phyloP scores from a whole-genome alignment of 352 stramenopile genomes.

The Hyaloperonospora brassicae region DNA sequence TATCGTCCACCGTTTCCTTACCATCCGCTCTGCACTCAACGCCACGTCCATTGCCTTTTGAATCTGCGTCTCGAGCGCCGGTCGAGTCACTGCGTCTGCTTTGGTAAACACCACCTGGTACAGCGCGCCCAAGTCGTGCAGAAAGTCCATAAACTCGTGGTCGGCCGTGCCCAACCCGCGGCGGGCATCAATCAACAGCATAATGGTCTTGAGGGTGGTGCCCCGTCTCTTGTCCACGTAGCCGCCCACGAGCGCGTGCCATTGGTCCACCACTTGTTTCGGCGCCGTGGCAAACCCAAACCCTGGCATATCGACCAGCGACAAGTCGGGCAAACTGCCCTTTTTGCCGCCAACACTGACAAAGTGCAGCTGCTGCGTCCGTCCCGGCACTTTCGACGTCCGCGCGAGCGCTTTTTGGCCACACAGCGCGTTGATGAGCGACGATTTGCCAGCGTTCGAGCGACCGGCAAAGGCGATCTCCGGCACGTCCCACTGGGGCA shows the following conservation, averaged over 20 bases:
- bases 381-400: constrained; percentile 82
- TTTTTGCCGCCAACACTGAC: constrained; percentile 72
- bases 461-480: constrained; percentile 82
- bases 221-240: constrained; percentile 61
- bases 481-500: constrained; percentile 60
- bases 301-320: constrained; percentile 81
- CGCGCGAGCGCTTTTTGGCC: constrained; percentile 54
- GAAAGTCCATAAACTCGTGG: constrained; percentile 83
- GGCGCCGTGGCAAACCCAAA: constrained; percentile 79
- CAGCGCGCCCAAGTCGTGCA: constrained; percentile 67
- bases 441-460: constrained; percentile 87
- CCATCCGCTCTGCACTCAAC: constrained; percentile 43
- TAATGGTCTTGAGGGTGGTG: constrained; percentile 66
- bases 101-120: constrained; percentile 91
- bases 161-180: constrained; percentile 72
- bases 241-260: constrained; percentile 71
- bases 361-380: constrained; percentile 77
- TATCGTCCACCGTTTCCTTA: constrained; percentile 16
- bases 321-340: constrained; percentile 52
- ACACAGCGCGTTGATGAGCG: constrained; percentile 81
- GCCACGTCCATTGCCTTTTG: constrained; percentile 42
- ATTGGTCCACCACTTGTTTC: constrained; percentile 65
- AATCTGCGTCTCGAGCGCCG: constrained; percentile 43
- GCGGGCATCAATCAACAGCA: constrained; percentile 73
- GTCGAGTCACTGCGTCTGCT: constrained; percentile 51